Evolutionary conservation across 345 rosid genomes (phyloP).

Genomic region (Nephelium lappaceum): DNA sequence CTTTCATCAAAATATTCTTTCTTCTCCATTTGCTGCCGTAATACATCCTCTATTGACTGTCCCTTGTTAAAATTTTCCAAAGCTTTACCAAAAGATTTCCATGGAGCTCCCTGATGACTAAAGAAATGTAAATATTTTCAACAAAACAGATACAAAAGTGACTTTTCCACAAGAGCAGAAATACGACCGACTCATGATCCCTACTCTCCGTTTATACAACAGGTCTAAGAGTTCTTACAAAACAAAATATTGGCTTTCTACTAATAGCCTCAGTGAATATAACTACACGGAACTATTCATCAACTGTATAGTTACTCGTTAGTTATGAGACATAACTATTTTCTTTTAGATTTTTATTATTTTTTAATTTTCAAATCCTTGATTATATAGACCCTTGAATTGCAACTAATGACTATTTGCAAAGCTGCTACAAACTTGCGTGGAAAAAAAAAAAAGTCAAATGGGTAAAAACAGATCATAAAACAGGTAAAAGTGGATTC

Average conservation of each 20-base stretch:
- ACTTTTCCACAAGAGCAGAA: not conserved
- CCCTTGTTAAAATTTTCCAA: slow-evolving; percentile 46
- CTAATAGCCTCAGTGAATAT: not conserved
- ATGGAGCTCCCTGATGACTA: slow-evolving; percentile 50
- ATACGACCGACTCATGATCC: not conserved
- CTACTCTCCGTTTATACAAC: not conserved
- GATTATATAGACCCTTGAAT: no score
- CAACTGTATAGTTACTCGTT: no score
- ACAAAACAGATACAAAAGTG: not conserved
- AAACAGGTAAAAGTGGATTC: not conserved
- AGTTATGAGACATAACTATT: no score
- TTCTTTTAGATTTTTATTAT: no score
- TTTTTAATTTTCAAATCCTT: no score
- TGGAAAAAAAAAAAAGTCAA: not conserved
- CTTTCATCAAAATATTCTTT: slow-evolving; percentile 52
- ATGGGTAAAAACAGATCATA: not conserved
- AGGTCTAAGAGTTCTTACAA: not conserved
- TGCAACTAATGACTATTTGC: not conserved
- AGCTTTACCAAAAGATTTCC: slow-evolving; percentile 63
- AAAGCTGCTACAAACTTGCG: not conserved
- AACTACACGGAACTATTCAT: no score
- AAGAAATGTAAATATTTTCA: not conserved
- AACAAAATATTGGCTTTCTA: not conserved
- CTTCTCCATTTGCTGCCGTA: slow-evolving; percentile 66
- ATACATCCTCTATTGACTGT: slow-evolving; percentile 59